phyloP scores from a whole-genome alignment of 805 yeast genomes.

The Alloascoidea hylecoeti region DNA sequence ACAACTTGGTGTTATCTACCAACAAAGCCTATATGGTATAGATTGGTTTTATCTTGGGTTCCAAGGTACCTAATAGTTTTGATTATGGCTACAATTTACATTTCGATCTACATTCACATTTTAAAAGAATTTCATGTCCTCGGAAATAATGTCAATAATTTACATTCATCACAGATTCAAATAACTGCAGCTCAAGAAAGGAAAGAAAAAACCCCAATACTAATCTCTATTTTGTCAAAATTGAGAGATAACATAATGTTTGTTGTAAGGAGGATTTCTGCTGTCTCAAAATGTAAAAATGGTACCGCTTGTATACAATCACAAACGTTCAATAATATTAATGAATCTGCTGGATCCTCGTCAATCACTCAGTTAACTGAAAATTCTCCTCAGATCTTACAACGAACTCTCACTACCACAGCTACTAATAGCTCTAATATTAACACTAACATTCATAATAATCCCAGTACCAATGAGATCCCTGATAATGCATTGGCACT shows the following conservation, averaged over 20 bases:
- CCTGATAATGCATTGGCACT: constrained; percentile 1
- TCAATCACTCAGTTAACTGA: too few species aligned
- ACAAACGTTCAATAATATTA: not conserved
- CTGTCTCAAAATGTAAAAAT: too few species aligned
- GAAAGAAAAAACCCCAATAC: not conserved
- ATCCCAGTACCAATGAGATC: not conserved
- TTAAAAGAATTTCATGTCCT: constrained; percentile 42
- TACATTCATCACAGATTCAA: not conserved
- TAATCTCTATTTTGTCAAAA: too few species aligned
- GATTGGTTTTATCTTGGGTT: constrained; percentile 65
- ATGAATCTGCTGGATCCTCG: not conserved
- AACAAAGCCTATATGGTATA: constrained; percentile 55
- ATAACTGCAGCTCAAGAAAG: not conserved
- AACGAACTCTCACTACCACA: not conserved
- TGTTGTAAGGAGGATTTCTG: too few species aligned
- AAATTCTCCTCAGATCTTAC: too few species aligned
- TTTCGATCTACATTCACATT: constrained; percentile 61
- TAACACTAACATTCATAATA: not conserved
- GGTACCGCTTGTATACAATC: not conserved
- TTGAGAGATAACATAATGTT: not conserved
- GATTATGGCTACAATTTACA: constrained; percentile 48
- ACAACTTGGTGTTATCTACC: constrained; percentile 77
- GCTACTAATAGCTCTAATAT: not conserved
- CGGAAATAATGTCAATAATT: constrained; percentile 20
- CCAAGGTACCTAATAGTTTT: constrained; percentile 61